Evolutionary conservation across 2,329 filamentous ascomycete species (phyloP), one percentile per base, ranked within the genome.

Genomic region (Podosphaera aphanis): DNA sequence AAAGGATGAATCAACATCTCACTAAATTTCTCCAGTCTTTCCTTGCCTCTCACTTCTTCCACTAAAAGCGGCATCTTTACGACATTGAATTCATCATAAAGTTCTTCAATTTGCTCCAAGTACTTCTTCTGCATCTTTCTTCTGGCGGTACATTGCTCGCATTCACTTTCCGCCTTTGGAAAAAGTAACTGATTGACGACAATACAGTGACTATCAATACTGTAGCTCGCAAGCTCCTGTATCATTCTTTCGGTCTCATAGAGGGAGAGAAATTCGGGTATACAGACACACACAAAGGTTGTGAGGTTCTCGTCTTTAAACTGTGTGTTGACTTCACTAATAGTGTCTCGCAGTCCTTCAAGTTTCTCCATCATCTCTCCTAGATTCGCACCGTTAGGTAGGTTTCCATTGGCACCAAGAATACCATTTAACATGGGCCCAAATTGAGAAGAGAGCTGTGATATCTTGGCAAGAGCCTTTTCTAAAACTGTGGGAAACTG

Each of bases 231-330:
- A 50, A 98, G 70, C 67, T 98, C 90, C 69, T 98, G 90, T 57
- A 98, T 95, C 90, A 98, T 95, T 57, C 90, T 82, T 69, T 98
- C 90, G 50, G 90, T 98, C 71, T 98, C 90, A 67, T 98, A 98
- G 45, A 98, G 71, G 33, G 79, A 86, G 56, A 98, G 64, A 67
- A 98, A 98, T 65, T 98, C 90, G 45, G 90, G 83, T 61, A 98
- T 98, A 63, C 90, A 93, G 49, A 98, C 90, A 62, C 90, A 95
- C 46, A 98, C 85, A 59, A 98, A 98, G 0, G 90, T 98, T 19
- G 86, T 94, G 56, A 94, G 74, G 53, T 85, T 80, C 47, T 90
- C 79, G 60, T 98, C 83, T 70, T 98, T 94, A 74, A 98, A 98
- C 64, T 98, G 90, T 43, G 82, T 74, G 67, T 98, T 98, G 57